A percentile compares a stretch with the other conserved stretches of the same genome.
phyloP scores from a whole-genome alignment of 352 stramenopile species.

The Phytophthora citrophthora region DNA sequence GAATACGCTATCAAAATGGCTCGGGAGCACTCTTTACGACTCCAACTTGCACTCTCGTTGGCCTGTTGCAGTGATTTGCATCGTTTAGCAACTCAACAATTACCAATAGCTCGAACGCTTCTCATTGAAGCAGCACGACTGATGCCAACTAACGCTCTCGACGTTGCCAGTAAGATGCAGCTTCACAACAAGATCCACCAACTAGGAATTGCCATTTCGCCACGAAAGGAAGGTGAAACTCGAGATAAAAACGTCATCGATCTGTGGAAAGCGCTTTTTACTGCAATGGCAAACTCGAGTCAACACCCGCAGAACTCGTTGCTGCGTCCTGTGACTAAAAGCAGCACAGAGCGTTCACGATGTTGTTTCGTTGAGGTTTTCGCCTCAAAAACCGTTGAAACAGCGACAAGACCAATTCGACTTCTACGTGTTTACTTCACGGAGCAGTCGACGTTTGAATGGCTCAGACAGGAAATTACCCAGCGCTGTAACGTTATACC shows the following conservation, averaged over 20 bases:
- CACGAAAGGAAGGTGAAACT: slow-evolving; percentile 13
- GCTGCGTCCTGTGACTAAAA: slow-evolving; percentile 23
- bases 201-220: slow-evolving; percentile 16
- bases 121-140: slow-evolving; percentile 44
- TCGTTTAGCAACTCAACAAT: slow-evolving; percentile 19
- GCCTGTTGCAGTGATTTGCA: slow-evolving; percentile 47
- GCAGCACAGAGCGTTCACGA: slow-evolving; percentile 22
- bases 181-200: slow-evolving; percentile 50
- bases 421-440: slow-evolving; percentile 51
- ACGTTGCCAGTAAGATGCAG: slow-evolving; percentile 49
- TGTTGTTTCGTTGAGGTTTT: slow-evolving; percentile 31
- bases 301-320: slow-evolving; percentile 7
- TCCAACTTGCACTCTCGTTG: slow-evolving; percentile 42
- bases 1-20: slow-evolving; percentile 40
- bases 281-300: slow-evolving; percentile 7
- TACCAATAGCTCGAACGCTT: slow-evolving; percentile 9
- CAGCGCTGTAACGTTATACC: slow-evolving; percentile 26
- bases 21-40: slow-evolving; percentile 41
- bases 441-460: slow-evolving; percentile 32
- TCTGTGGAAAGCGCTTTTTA: slow-evolving; percentile 28
- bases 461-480: slow-evolving; percentile 40
- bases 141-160: slow-evolving; percentile 34
- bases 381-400: neutral
- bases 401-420: slow-evolving; percentile 1
- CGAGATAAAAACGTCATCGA: slow-evolving; percentile 34